These are phyloP conservation scores for Penstemon davidsonii DNA, from an alignment of 257 asterid species.

Conservation along the genomic window DNA sequence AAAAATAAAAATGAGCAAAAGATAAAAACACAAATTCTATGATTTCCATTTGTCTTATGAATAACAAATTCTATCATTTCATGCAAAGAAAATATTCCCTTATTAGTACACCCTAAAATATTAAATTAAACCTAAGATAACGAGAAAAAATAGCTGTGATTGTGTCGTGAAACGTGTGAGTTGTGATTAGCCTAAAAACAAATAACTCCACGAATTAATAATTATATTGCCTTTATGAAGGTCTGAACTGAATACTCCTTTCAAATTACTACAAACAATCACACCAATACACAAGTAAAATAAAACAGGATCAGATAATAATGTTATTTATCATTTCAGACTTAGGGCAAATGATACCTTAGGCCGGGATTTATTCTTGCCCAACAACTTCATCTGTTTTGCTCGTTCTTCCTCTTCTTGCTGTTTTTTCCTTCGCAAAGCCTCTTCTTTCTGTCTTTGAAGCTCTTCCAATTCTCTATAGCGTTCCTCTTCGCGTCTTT, in stretches of 20 bases:
- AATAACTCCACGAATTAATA: neutral
- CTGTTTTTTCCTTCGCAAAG: slow-evolving; percentile 69
- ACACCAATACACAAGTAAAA: slow-evolving; percentile 17
- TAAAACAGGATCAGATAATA: neutral
- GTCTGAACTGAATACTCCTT: neutral
- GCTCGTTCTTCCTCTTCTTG: slow-evolving; percentile 95
- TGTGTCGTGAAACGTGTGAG: no score
- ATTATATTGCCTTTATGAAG: slow-evolving; percentile 11
- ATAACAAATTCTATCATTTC: no score
- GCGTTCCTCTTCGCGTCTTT: slow-evolving; percentile 73
- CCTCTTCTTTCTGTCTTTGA: slow-evolving; percentile 90
- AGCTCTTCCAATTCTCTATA: slow-evolving; percentile 86
- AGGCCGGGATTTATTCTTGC: slow-evolving; percentile 95
- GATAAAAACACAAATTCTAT: no score
- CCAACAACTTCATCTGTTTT: slow-evolving; percentile 81
- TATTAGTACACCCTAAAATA: no score
- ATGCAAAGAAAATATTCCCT: no score
- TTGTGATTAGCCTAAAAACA: no score
- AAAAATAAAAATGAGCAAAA: no score
- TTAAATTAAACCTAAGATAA: no score
- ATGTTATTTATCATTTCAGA: slow-evolving; percentile 47
- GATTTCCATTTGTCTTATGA: no score
- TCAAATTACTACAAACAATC: slow-evolving; percentile 22
- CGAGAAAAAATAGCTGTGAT: no score
- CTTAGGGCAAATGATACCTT: slow-evolving; percentile 82